A percentile compares a stretch with the other conserved stretches of the same genome.
phyloP scores from a whole-genome alignment of 1,284 basidiomycete species.

The Ganoderma resinaceum region DNA sequence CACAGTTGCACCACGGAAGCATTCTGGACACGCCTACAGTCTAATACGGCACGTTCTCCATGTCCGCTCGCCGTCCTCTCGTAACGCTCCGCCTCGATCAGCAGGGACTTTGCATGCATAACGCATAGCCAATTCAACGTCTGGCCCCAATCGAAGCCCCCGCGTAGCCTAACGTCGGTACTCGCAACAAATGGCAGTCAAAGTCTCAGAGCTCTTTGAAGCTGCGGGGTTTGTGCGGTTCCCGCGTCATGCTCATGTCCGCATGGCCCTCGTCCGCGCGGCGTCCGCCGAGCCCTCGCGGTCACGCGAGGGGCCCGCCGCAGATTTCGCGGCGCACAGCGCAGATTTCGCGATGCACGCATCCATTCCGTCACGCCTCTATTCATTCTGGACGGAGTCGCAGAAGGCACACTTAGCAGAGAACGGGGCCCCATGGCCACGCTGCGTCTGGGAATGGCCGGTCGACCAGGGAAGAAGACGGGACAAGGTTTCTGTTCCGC shows the following conservation, averaged over 20 bases:
- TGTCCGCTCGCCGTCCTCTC: neutral
- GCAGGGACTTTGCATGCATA: neutral
- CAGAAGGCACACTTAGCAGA: neutral
- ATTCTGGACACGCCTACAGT: neutral
- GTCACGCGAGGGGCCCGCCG: constrained; percentile 1
- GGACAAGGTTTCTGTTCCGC: neutral
- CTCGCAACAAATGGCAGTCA: neutral
- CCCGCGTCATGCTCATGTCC: neutral
- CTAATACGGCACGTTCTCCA: neutral
- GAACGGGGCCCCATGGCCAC: neutral
- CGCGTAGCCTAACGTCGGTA: neutral
- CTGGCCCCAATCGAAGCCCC: neutral
- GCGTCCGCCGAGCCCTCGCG: neutral
- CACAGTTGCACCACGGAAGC: neutral
- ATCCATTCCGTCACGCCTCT: neutral
- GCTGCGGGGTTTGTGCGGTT: neutral
- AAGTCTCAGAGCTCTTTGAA: neutral
- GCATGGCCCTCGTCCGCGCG: neutral
- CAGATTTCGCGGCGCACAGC: neutral
- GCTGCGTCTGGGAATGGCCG: neutral
- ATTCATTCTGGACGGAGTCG: neutral
- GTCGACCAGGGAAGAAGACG: neutral
- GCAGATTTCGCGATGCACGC: neutral
- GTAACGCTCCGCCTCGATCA: neutral
- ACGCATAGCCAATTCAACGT: neutral